Evolutionary conservation across 371 early-diverging fungal species (phyloP).

Genomic region (Rhizopus delemar): DNA sequence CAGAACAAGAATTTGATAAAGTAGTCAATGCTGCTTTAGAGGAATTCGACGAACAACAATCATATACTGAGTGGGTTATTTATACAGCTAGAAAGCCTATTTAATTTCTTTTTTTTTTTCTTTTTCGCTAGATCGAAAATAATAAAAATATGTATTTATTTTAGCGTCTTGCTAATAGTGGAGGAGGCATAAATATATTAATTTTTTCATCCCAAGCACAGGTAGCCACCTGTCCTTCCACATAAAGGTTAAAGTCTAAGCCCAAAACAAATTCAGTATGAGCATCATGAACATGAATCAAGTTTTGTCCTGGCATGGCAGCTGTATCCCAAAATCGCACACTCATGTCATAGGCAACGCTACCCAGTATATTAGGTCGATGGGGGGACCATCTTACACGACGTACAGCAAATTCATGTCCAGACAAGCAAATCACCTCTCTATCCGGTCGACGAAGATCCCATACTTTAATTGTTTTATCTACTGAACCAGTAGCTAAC

Average conservation of each 20-base stretch:
- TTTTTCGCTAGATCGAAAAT: slow-evolving; percentile 12
- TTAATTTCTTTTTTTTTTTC: background rate
- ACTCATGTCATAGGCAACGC: slow-evolving; percentile 93
- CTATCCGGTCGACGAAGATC: slow-evolving; percentile 79
- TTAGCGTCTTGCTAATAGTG: slow-evolving; percentile 40
- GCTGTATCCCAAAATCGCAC: slow-evolving; percentile 89
- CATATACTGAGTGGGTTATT: slow-evolving; percentile 23
- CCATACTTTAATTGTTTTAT: slow-evolving; percentile 87
- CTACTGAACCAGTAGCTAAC: slow-evolving; percentile 86
- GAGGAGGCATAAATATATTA: slow-evolving; percentile 62
- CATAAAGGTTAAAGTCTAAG: slow-evolving; percentile 85
- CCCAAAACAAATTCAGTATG: slow-evolving; percentile 96
- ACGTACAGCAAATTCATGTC: slow-evolving; percentile 91
- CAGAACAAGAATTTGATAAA: slow-evolving; percentile 31
- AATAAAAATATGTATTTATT: slow-evolving; percentile 2
- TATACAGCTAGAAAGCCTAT: slow-evolving; percentile 25
- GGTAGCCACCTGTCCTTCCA: slow-evolving; percentile 83
- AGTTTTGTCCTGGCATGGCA: slow-evolving; percentile 51
- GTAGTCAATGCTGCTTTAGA: slow-evolving; percentile 23
- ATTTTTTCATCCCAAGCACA: slow-evolving; percentile 94
- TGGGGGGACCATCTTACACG: slow-evolving; percentile 91
- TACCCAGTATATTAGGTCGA: slow-evolving; percentile 72
- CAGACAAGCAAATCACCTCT: slow-evolving; percentile 69
- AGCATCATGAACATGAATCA: slow-evolving; percentile 69
- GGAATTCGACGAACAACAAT: slow-evolving; percentile 26